Base-by-base conservation (phyloP, 805 yeast species). In the Wickerhamomyces mucosus region DNA sequence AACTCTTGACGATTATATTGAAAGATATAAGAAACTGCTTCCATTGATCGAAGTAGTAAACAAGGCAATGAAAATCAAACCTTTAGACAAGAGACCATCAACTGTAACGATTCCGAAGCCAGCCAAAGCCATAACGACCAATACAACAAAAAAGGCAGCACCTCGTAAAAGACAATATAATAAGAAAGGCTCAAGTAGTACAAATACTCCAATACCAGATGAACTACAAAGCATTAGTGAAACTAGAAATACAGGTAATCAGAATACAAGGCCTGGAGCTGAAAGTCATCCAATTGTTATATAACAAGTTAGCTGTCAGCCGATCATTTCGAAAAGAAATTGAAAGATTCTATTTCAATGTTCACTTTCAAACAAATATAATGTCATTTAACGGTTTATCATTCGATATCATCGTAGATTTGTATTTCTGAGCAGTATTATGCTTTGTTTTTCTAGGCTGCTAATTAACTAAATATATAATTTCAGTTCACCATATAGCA, bases 71-170 rank as follows among this genome's bases (percentile, higher is more conserved):
- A 69, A 64, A 63, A 74, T 40, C 51, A 63, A 42, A 78, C 72
- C 37, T 53, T 84, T 28, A 65, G 71, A 35, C 62, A 62, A 25
- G 84, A 84, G 11, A 84, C 92, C 38, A 84, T 81, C 39, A 70
- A 77, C 55, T 84, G 83, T 28, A 72, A 70, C 56, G 68, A 81
- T 44, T 19, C 32, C 40, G 17, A n/a, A 29, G 2, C 12, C 37
- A 22, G 12, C 34, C 6, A 12, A 18, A 15, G 18, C 23, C 16
- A 28, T 23, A 6, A 10, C 35, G 27, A 5, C 34, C 18, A 15
- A 29, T 7, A 18, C 28, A 13, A 21, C 37, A 36, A 22, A 45
- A 40, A 28, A 41, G 46, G 32, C 31, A 29, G 7, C 26, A 14
- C 31, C 33, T 4, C 33, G 38, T 13, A 48, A 44, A 34, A 41